Percentiles rank a stretch among this genome's conserved stretches.
These are phyloP conservation scores for Limnomonas spitsbergensis DNA, from an alignment of 139 green algal genomes.

Conservation along the genomic window DNA sequence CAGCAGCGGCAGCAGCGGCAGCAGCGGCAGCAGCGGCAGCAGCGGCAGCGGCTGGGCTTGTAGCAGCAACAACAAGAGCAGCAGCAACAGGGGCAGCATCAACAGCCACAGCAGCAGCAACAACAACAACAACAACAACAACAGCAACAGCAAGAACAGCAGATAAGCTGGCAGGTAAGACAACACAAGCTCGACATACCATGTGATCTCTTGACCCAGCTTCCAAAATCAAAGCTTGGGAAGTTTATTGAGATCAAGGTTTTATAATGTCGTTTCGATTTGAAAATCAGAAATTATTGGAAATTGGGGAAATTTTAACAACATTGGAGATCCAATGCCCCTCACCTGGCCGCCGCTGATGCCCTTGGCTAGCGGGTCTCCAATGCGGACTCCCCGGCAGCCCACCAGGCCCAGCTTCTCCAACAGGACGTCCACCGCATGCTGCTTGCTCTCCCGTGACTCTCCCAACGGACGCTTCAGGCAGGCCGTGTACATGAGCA, in stretches of 20 bases:
- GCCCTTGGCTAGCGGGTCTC: conserved; percentile 65
- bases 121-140: too few species aligned
- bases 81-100: not conserved
- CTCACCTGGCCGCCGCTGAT: conserved; percentile 75
- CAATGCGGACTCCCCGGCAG: conserved; percentile 47
- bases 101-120: too few species aligned
- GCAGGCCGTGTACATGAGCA: conserved; percentile 10
- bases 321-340: too few species aligned
- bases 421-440: conserved; percentile 27
- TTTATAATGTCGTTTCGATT: too few species aligned
- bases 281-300: too few species aligned
- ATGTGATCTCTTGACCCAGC: too few species aligned
- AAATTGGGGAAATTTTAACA: too few species aligned
- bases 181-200: too few species aligned
- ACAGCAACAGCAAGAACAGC: too few species aligned
- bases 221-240: too few species aligned
- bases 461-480: not conserved
- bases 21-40: not conserved
- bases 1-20: not conserved
- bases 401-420: conserved; percentile 1
- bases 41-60: not conserved
- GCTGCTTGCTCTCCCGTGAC: not conserved
- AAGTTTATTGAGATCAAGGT: too few species aligned
- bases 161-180: too few species aligned
- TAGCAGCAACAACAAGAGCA: not conserved